These are phyloP conservation scores for Mortierella sp. DNA, from an alignment of 371 early-diverging fungal genomes.

Conservation along the genomic window DNA sequence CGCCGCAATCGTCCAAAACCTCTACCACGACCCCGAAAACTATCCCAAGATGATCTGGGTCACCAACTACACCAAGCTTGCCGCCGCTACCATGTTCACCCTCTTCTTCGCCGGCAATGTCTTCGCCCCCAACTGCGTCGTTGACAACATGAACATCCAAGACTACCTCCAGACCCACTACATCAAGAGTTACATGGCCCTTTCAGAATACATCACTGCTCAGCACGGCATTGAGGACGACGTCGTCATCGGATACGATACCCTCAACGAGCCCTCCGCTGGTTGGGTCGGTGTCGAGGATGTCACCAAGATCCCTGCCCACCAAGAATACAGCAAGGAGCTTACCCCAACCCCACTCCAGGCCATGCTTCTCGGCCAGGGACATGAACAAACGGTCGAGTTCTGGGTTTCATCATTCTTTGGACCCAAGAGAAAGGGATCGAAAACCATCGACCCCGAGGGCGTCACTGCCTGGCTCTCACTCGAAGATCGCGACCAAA, in stretches of 20 bases:
- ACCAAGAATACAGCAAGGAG: conserved; percentile 70
- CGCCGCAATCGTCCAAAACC: conserved; percentile 84
- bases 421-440: conserved; percentile 66
- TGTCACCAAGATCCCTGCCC: conserved; percentile 63
- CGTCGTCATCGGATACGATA: conserved; percentile 81
- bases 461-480: conserved; percentile 69
- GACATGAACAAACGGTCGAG: conserved; percentile 67
- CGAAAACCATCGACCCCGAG: conserved; percentile 63
- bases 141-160: conserved; percentile 70
- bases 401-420: conserved; percentile 70
- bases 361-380: conserved; percentile 74
- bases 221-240: conserved; percentile 63
- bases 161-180: conserved; percentile 81
- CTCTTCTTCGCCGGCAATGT: conserved; percentile 84
- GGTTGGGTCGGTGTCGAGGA: conserved; percentile 72
- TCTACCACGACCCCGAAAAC: conserved; percentile 68
- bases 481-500: conserved; percentile 49
- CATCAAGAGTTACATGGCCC: conserved; percentile 63
- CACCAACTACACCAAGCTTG: conserved; percentile 87
- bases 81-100: conserved; percentile 89
- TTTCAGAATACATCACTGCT: conserved; percentile 63
- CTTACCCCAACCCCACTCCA: conserved; percentile 75
- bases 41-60: conserved; percentile 91
- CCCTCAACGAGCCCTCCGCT: conserved; percentile 81
- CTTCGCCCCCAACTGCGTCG: conserved; percentile 79